Conservation (phyloP, 2,329 filamentous ascomycete genomes). For the Teratosphaeriaceae sp. region DNA sequence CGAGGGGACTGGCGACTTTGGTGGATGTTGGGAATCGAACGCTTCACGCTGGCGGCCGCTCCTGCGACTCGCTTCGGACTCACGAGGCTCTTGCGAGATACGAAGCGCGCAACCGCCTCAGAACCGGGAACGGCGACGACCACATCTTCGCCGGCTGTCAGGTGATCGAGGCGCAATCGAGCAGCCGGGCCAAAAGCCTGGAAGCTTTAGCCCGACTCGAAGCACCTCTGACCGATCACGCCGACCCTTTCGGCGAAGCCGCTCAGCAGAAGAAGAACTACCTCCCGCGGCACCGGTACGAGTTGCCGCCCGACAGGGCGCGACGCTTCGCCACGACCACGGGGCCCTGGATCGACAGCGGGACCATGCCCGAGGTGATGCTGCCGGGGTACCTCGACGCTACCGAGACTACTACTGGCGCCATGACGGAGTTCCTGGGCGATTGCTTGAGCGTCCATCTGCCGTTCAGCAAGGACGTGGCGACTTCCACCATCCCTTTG, state of each 20-base stretch:
- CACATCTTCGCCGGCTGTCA: neutral
- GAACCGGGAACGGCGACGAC: neutral
- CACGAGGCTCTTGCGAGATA: no score
- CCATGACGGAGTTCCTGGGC: conserved; percentile 27
- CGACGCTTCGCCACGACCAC: conserved; percentile 24
- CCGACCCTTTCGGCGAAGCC: no score
- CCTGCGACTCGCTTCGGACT: no score
- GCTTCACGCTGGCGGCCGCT: no score
- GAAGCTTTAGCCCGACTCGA: neutral
- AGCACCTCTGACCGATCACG: neutral
- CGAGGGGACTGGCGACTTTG: neutral
- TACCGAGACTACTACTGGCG: conserved; percentile 17
- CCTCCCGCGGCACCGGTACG: conserved; percentile 21
- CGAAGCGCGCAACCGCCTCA: no score
- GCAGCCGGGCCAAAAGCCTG: neutral
- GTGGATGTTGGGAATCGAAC: neutral
- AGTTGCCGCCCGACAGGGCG: conserved; percentile 22
- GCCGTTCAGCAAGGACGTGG: conserved; percentile 19
- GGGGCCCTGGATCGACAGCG: conserved; percentile 23
- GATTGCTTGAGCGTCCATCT: conserved; percentile 14
- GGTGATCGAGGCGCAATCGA: neutral
- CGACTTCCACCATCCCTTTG: conserved; percentile 14
- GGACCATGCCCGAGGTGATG: conserved; percentile 21
- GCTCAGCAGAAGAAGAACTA: conserved; percentile 13
- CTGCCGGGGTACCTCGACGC: conserved; percentile 11